A percentile compares a stretch with the other conserved stretches of the same genome.
Conservation (phyloP, 768 basidiomycete genomes). For the Lactarius tabidus region DNA sequence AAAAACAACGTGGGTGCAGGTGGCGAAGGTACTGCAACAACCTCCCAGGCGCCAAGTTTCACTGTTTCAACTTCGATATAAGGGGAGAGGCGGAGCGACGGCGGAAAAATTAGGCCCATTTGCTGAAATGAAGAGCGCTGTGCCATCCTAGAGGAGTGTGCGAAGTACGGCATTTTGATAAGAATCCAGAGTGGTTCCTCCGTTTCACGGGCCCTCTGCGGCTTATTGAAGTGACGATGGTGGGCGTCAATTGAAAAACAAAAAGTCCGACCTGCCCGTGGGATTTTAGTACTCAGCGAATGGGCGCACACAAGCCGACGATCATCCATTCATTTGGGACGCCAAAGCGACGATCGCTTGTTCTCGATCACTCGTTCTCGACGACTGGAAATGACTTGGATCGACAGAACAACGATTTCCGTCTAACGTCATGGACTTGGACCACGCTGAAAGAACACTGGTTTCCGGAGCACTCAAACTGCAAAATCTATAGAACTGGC, state of each 20-base stretch:
- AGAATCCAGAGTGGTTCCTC: not conserved
- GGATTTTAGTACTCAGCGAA: not conserved
- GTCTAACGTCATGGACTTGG: not conserved
- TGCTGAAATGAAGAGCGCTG: not conserved
- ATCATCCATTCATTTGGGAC: too few relatives aligned
- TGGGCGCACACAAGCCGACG: not conserved
- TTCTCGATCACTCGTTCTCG: too few relatives aligned
- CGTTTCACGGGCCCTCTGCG: not conserved
- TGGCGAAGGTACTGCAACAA: not conserved
- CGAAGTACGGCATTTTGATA: not conserved
- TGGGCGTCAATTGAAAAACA: not conserved
- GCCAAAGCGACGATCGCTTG: not conserved
- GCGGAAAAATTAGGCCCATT: constrained; percentile 5
- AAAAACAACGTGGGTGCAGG: not conserved
- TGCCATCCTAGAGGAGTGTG: not conserved
- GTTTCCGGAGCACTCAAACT: not conserved
- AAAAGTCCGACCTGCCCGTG: not conserved
- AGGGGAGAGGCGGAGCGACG: constrained; percentile 7
- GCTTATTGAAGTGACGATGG: too few relatives aligned
- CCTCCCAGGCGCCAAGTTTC: not conserved
- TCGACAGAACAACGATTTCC: not conserved
- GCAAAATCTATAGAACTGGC: not conserved
- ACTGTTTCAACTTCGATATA: constrained; percentile 1
- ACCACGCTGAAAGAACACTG: not conserved
- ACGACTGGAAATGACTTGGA: not conserved